Percentiles rank a stretch among this genome's conserved stretches.
phyloP scores from a whole-genome alignment of 2,329 filamentous ascomycete species.

The Pestalotiopsis fici region DNA sequence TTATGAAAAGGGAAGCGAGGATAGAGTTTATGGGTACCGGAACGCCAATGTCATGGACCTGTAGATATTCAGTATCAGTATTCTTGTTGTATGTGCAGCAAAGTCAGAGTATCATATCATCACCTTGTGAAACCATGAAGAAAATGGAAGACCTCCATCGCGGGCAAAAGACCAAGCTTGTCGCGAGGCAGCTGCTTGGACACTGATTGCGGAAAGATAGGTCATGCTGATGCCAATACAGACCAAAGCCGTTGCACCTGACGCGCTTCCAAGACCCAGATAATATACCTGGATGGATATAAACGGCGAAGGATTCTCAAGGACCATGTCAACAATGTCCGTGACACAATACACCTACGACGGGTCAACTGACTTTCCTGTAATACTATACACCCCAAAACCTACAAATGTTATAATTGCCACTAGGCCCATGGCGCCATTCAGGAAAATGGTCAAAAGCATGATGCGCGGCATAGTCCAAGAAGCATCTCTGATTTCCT shows the following conservation, averaged over 20 bases:
- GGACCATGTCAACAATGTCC: not conserved
- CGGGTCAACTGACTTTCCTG: not conserved
- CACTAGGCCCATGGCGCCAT: not conserved
- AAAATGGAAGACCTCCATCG: not conserved
- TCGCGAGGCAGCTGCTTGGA: not conserved
- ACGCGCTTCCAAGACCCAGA: not conserved
- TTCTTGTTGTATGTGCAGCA: not conserved
- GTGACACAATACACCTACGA: not conserved
- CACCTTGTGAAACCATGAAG: not conserved
- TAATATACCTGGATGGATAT: not conserved
- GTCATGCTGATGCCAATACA: not conserved
- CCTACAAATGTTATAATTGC: not conserved
- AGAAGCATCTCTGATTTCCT: not conserved
- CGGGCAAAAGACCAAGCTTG: not conserved
- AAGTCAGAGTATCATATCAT: not conserved
- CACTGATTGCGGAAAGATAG: not conserved
- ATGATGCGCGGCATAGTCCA: not conserved
- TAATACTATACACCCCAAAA: not conserved
- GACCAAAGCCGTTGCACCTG: not conserved
- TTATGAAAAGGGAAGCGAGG: not conserved
- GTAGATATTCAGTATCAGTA: not conserved
- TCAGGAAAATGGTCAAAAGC: not conserved
- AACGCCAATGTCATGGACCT: not conserved
- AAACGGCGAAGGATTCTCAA: not conserved
- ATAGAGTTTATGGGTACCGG: not conserved